Evolutionary conservation across 2,329 filamentous ascomycete species (phyloP).

Genomic region (Rutstroemia sydowiana): DNA sequence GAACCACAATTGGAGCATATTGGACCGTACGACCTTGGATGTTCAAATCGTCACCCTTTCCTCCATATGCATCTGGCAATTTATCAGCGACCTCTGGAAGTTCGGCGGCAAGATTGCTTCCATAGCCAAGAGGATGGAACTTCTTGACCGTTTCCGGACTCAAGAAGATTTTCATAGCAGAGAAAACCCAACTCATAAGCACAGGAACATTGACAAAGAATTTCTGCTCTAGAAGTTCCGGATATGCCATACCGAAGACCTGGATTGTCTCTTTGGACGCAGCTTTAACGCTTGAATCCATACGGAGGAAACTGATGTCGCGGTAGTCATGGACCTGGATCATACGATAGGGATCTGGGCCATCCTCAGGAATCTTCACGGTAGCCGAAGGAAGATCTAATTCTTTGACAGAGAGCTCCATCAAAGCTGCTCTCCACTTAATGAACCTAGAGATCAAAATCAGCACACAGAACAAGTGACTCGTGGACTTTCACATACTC

Average conservation of each 20-base stretch:
- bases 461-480: not conserved
- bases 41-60: constrained; percentile 47
- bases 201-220: constrained; percentile 93
- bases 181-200: constrained; percentile 84
- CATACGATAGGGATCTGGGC: constrained; percentile 79
- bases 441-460: constrained; percentile 58
- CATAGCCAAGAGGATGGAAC: constrained; percentile 71
- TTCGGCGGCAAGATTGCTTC: constrained; percentile 58
- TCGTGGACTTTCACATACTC: constrained; percentile 49
- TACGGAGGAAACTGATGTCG: constrained; percentile 76
- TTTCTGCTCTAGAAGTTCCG: constrained; percentile 82
- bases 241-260: constrained; percentile 75
- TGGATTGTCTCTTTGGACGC: constrained; percentile 76
- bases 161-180: constrained; percentile 67
- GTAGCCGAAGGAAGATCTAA: constrained; percentile 65
- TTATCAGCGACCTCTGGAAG: constrained; percentile 50
- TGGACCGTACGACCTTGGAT: constrained; percentile 29
- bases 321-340: constrained; percentile 92
- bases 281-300: constrained; percentile 67
- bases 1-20: constrained; percentile 16
- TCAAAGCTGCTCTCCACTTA: constrained; percentile 80
- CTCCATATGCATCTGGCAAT: constrained; percentile 73
- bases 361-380: constrained; percentile 52
- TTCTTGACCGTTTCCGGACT: constrained; percentile 69
- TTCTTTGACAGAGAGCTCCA: constrained; percentile 76